Percentiles rank a stretch among this genome's conserved stretches.
phyloP scores from a whole-genome alignment of 768 basidiomycete genomes.

The Hericium coralloides region DNA sequence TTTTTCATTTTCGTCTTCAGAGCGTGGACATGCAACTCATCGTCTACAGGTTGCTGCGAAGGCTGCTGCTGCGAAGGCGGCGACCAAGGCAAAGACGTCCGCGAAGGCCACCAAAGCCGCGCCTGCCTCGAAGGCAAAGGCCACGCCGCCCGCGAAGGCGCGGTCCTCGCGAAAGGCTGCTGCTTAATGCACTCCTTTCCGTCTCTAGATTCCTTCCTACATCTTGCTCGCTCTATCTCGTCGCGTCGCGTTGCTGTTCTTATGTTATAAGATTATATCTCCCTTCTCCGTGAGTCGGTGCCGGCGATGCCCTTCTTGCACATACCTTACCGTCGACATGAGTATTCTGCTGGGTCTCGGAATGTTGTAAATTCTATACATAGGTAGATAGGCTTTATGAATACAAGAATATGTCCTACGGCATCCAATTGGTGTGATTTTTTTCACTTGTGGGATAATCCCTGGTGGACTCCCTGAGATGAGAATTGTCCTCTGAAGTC shows the following conservation, averaged over 20 bases:
- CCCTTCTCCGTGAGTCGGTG: not conserved
- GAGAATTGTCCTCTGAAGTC: too few relatives aligned
- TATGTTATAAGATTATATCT: conserved; percentile 16
- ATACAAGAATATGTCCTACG: not conserved
- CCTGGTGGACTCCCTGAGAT: not conserved
- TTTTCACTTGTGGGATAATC: not conserved
- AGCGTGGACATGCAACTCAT: too few relatives aligned
- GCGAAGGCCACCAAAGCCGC: not conserved
- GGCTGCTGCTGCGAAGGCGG: not conserved
- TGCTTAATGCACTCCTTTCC: not conserved
- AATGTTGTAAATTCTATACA: not conserved
- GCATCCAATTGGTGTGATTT: not conserved
- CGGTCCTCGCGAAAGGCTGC: not conserved
- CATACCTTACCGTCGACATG: not conserved
- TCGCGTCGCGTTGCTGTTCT: conserved; percentile 4
- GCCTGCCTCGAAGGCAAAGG: conserved; percentile 6
- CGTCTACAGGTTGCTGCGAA: conserved; percentile 4
- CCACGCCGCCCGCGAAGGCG: not conserved
- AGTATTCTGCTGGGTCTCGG: not conserved
- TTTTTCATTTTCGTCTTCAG: not conserved
- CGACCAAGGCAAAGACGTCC: conserved; percentile 7
- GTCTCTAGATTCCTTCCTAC: not conserved
- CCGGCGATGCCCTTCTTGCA: not conserved
- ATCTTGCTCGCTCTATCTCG: not conserved
- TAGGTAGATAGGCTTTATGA: not conserved